Evolutionary conservation across 2,329 filamentous ascomycete genomes (phyloP), one percentile per base, ranked within the genome.

Genomic region (Dothistroma septosporum): DNA sequence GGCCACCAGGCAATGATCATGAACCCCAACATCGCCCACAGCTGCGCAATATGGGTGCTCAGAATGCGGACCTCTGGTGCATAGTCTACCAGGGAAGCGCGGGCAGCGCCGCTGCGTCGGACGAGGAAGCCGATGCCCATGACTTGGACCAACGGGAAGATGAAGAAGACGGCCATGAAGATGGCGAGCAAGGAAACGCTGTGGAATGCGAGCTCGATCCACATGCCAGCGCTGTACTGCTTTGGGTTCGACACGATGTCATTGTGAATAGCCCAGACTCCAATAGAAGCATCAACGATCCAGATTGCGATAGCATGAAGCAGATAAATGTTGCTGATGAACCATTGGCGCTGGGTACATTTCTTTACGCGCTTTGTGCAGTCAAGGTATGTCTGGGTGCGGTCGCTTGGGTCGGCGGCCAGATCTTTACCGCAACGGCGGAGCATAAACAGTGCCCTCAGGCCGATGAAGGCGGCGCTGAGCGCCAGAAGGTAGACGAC

Each of bases 91-190:
- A 68, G 52, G 11, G 63, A 61, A 14, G 31, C 53, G 16, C 60
- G 47, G 12, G 53, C 35, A 31, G 49, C 59, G 24, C 57, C 57
- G 48, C 56, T 53, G 6, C 55, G 53, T 24, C 48, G 44, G 14
- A 67, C 54, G n/a, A 64, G 33, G 22, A 44, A 60, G 10, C 56
- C 57, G 14, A 55, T 57, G 16, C 49, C 28, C 31, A 63, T 24
- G 44, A 69, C 57, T 55, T 69, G 67, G 1, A 57, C n/a, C 41
- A 67, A 53, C 2, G 67, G 67, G 52, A 67, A 66, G 19, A 67
- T 21, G 49, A 65, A 44, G 54, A 66, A 65, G 22, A 60, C 55
- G 21, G 62, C 61, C 10, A 57, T 35, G 59, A 66, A 67, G 37
- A 65, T 31, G 19, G 58, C 64, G 3, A 61, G n/a, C 35, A 62